Evolutionary conservation across 2,329 filamentous ascomycete species (phyloP).

Genomic region (Fusarium bactridioides): DNA sequence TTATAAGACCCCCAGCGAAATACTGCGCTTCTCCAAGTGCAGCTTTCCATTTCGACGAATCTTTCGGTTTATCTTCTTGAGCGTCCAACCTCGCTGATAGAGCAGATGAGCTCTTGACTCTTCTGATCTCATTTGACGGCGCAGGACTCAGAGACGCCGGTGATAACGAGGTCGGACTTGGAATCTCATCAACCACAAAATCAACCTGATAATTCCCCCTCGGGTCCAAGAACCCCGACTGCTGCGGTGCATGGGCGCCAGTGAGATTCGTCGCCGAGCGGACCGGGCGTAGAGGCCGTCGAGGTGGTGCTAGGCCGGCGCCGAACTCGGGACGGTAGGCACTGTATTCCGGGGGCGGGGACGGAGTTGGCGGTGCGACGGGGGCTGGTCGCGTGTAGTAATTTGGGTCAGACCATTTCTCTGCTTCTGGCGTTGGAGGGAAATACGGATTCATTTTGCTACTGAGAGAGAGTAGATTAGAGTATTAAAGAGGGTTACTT

Average conservation of each 20-base stretch:
- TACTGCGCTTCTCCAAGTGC: slow-evolving; percentile 67
- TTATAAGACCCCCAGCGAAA: slow-evolving; percentile 70
- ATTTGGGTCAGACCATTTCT: slow-evolving; percentile 21
- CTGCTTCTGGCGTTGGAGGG: neutral
- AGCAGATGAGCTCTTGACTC: slow-evolving; percentile 46
- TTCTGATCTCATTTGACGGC: slow-evolving; percentile 38
- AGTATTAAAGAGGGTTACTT: neutral
- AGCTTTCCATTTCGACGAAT: slow-evolving; percentile 52
- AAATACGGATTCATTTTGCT: slow-evolving; percentile 4
- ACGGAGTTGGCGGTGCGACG: slow-evolving; percentile 15
- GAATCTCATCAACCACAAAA: slow-evolving; percentile 38
- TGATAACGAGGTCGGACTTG: neutral
- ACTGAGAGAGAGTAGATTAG: neutral
- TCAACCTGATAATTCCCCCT: slow-evolving; percentile 29
- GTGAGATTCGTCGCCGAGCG: slow-evolving; percentile 39
- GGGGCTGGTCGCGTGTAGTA: slow-evolving; percentile 24
- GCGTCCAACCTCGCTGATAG: slow-evolving; percentile 26
- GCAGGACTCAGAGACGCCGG: slow-evolving; percentile 7
- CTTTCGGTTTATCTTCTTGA: slow-evolving; percentile 26
- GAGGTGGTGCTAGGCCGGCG: slow-evolving; percentile 23
- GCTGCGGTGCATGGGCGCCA: slow-evolving; percentile 34
- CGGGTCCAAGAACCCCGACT: slow-evolving; percentile 31
- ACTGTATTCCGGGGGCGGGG: slow-evolving; percentile 26
- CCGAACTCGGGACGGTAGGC: slow-evolving; percentile 9
- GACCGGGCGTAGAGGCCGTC: slow-evolving; percentile 35